Conservation (phyloP, 75 land plant genomes). For the Chamaecyparis obtusa region DNA sequence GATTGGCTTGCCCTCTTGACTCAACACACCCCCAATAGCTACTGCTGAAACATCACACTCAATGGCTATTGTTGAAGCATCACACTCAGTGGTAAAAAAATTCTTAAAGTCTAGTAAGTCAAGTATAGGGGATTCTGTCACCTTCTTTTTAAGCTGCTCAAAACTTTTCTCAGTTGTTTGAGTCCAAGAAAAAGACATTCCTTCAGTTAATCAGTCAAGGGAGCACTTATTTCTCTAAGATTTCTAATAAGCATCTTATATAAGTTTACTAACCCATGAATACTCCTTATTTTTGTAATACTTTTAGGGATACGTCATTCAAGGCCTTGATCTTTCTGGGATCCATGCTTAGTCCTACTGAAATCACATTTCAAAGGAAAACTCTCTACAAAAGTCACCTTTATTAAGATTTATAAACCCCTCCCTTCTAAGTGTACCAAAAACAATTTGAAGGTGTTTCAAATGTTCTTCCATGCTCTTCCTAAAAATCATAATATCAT, state of each 20-base stretch:
- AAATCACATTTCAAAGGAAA: neutral
- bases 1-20: neutral
- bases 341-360: no score
- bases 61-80: no score
- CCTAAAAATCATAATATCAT: neutral
- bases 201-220: no score
- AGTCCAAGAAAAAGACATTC: no score
- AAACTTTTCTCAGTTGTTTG: neutral
- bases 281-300: no score
- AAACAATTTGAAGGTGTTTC: neutral
- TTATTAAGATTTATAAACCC: no score
- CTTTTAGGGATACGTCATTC: neutral
- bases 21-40: neutral
- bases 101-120: neutral
- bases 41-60: neutral
- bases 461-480: neutral
- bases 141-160: neutral
- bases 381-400: no score
- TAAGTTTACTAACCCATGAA: neutral
- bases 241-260: neutral
- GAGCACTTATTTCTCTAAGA: no score
- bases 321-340: neutral
- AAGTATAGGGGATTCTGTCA: neutral
- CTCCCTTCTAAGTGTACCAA: neutral
- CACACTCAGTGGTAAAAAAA: neutral